Conservation (phyloP, 2,329 filamentous ascomycete species). For the Stagonosporopsis vannaccii region DNA sequence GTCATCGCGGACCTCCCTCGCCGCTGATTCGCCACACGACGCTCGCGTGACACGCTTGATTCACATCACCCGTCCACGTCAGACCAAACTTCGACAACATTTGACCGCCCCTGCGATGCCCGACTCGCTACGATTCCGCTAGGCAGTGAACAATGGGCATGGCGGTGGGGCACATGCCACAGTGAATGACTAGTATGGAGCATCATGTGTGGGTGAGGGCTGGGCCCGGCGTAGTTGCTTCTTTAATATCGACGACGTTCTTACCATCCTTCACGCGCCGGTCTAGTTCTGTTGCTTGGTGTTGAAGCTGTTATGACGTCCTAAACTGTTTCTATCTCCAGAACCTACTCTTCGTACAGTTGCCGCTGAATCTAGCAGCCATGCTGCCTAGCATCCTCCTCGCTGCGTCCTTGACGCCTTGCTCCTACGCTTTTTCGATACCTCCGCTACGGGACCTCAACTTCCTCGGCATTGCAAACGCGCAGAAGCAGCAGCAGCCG, state of each 20-base stretch:
- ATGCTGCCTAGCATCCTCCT: constrained; percentile 19
- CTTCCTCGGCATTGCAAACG: constrained; percentile 28
- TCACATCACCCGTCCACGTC: constrained; percentile 21
- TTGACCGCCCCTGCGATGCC: constrained; percentile 15
- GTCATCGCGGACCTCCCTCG: constrained; percentile 21
- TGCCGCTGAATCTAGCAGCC: neutral
- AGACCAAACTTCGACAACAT: constrained; percentile 10
- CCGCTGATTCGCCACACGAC: neutral
- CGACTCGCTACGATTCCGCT: constrained; percentile 14
- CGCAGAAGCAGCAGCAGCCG: constrained; percentile 35
- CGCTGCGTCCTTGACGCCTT: constrained; percentile 27
- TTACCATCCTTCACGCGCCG: neutral
- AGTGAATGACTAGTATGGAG: constrained; percentile 7
- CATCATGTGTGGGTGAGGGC: constrained; percentile 8
- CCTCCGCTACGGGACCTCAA: constrained; percentile 28
- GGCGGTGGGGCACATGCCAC: constrained; percentile 17
- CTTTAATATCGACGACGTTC: constrained; percentile 3
- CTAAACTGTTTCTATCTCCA: neutral
- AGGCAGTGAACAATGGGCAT: constrained; percentile 14
- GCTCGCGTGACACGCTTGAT: constrained; percentile 18
- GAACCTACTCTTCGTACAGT: neutral
- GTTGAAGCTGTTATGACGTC: neutral
- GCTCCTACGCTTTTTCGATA: constrained; percentile 41
- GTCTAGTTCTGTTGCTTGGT: neutral
- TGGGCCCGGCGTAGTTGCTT: constrained; percentile 15